Evolutionary conservation across 306 rosid genomes (phyloP), one percentile per base, ranked within the genome.

Genomic region (Sechiopsis laciniata): DNA sequence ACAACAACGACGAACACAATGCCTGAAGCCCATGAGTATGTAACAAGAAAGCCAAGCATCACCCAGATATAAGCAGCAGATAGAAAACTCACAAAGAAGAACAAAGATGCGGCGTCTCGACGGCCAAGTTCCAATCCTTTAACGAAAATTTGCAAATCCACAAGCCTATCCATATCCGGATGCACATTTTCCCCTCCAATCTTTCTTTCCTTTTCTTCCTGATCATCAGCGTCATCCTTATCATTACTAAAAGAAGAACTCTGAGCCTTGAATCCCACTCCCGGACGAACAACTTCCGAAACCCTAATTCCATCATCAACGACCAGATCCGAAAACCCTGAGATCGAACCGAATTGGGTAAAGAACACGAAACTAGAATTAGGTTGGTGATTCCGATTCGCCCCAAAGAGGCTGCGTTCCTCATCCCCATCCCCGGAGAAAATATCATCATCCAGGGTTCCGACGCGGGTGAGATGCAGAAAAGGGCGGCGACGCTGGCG

Each of bases 391-490:
- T 83, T 83, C 6, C 79, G 78, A 45, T 76, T 77, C 16, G 89
- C 63, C 26, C 91, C 94, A 29, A 90, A 85, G 16, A 88, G 83
- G 56, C 76, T 55, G 22, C 94, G 88, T 3, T 86, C 89, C 4
- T 85, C 95, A 64, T 84, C 91, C 51, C 90, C 99, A 51, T 88
- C 99, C 2, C 91, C 95, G 64, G 97, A 88, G 85, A 94, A 94
- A 71, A 91, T 87, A 67, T 91, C 96, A 3, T 88, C 98, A 15
- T 88, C 97, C 45, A 95, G 88, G 85, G 97, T 89, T 72, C 95
- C 92, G 59, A 91, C 95, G 1, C 96, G 89, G 68, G 97, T 86
- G 66, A 91, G 97, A 65, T 91, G 97, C 1, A 95, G 91, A 8
- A 91, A 89, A 3, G 96, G 96, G 10, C 85, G 76, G 13, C 77